Conservation (phyloP, 2,329 filamentous ascomycete genomes). For the Penicillium sp. region DNA sequence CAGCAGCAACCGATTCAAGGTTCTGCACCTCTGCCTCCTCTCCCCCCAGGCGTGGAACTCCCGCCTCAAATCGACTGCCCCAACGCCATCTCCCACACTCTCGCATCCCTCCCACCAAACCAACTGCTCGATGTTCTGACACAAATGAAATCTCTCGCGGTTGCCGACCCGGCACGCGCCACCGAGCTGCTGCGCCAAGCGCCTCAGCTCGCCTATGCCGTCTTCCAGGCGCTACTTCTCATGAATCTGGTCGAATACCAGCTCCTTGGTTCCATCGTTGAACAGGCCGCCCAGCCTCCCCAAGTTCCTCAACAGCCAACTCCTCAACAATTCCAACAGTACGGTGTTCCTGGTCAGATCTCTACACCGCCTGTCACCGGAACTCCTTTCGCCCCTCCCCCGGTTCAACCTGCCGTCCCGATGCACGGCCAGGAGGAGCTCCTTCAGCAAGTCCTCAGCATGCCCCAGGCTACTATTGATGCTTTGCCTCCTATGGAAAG, state of each 20-base stretch:
- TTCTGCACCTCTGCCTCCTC: constrained; percentile 66
- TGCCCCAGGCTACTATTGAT: constrained; percentile 79
- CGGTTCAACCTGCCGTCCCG: constrained; percentile 43
- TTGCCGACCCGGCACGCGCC: constrained; percentile 75
- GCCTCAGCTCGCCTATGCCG: constrained; percentile 88
- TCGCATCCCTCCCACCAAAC: constrained; percentile 79
- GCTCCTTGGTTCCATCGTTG: constrained; percentile 77
- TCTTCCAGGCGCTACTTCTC: constrained; percentile 89
- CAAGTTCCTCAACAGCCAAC: constrained; percentile 41
- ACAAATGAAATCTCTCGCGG: constrained; percentile 91
- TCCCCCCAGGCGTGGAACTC: constrained; percentile 82
- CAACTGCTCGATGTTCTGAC: constrained; percentile 91
- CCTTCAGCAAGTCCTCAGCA: constrained; percentile 75
- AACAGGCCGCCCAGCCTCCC: constrained; percentile 53
- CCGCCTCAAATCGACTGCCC: constrained; percentile 79
- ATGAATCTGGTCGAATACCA: constrained; percentile 89
- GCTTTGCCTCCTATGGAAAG: constrained; percentile 72
- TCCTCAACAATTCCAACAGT: constrained; percentile 40
- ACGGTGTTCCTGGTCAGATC: constrained; percentile 46
- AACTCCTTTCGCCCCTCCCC: constrained; percentile 46
- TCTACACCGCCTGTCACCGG: constrained; percentile 54
- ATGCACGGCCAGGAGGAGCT: constrained; percentile 67
- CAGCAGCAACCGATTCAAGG: constrained; percentile 40
- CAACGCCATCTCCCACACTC: constrained; percentile 88
- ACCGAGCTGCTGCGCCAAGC: constrained; percentile 84